A percentile compares a stretch with the other conserved stretches of the same genome.
These are phyloP conservation scores for Vigna angularis DNA, from an alignment of 306 rosid species.

Conservation along the genomic window DNA sequence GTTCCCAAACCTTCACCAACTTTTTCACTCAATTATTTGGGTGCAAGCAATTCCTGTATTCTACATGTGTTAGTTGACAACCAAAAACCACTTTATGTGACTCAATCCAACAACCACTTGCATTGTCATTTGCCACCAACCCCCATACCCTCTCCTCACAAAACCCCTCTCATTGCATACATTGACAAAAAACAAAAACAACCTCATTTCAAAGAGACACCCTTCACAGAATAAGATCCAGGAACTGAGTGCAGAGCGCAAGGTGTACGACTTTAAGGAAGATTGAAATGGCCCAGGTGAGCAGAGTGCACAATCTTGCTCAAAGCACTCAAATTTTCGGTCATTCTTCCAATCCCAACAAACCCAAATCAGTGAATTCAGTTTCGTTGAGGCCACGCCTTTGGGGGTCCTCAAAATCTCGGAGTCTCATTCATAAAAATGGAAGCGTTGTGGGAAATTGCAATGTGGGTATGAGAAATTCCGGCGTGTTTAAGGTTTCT, in stretches of 20 bases:
- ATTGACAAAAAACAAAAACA: not conserved
- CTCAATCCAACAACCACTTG: constrained; percentile 53
- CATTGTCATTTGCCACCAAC: constrained; percentile 45
- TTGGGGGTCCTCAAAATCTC: constrained; percentile 55
- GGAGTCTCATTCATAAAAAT: constrained; percentile 55
- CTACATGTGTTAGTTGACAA: constrained; percentile 41
- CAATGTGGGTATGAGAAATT: constrained; percentile 42
- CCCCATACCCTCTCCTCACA: constrained; percentile 34
- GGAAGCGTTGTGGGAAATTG: constrained; percentile 40
- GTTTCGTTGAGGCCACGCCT: constrained; percentile 61
- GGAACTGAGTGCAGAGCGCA: not conserved
- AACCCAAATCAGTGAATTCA: constrained; percentile 62
- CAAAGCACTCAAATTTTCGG: constrained; percentile 59
- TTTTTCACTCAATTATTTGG: constrained; percentile 41
- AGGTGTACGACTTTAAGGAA: constrained; percentile 36
- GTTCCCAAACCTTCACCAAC: constrained; percentile 15
- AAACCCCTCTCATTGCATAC: constrained; percentile 5
- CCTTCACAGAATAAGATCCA: not conserved
- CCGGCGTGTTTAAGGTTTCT: constrained; percentile 50
- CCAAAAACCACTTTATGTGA: constrained; percentile 13
- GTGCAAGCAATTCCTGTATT: constrained; percentile 24
- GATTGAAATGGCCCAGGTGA: constrained; percentile 71
- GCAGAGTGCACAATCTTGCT: constrained; percentile 71
- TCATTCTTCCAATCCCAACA: constrained; percentile 52
- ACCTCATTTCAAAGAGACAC: not conserved